Evolutionary conservation across 2,329 filamentous ascomycete genomes (phyloP), one percentile per base, ranked within the genome.

Genomic region (Dactylellina cionopaga): DNA sequence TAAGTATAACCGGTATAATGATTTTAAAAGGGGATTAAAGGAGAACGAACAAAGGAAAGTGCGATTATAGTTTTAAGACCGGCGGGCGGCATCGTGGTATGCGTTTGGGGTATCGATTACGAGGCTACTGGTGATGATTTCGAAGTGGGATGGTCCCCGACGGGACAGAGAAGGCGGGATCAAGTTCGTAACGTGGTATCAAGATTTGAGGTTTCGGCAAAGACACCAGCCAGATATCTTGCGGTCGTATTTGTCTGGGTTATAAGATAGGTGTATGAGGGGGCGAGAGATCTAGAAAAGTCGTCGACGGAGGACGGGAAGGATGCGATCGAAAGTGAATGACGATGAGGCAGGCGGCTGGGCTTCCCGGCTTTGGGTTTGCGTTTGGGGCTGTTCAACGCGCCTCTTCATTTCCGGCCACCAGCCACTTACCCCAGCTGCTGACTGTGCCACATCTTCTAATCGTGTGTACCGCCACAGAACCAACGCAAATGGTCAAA

Each of bases 41-140:
- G n/a, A n/a, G n/a, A n/a, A 77, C 87, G 63, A 87, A 91, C 95
- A 83, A 99, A 99, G 80, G 95, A 98, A 77, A 99, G 91, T 76
- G 92, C 92, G 82, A 99, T 99, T 83, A 99, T 99, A 77, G 95
- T 99, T 84, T 97, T 98, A 79, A 99, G 89, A 80, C 95, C 95
- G 78, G 95, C 58, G 47, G 39, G 17, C 15, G 69, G 62, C 69
- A 66, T 74, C 17, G 39, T 74, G 52, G 44, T 46, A 25, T 24
- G 35, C 35, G 19, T 17, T 43, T 63, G 35, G 44, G 46, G 17
- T 51, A 13, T 1, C 9, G 19, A 49, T 44, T 22, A 11, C 55
- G 27, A 5, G 25, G 31, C 41, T 22, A 39, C 5, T 52, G 5
- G 33, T 13, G 27, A 41, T 27, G 15, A 27, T 17, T 33, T n/a